Evolutionary conservation across 495 filamentous ascomycete genomes (phyloP).

Genomic region (Penicillium cosmopolitanum): DNA sequence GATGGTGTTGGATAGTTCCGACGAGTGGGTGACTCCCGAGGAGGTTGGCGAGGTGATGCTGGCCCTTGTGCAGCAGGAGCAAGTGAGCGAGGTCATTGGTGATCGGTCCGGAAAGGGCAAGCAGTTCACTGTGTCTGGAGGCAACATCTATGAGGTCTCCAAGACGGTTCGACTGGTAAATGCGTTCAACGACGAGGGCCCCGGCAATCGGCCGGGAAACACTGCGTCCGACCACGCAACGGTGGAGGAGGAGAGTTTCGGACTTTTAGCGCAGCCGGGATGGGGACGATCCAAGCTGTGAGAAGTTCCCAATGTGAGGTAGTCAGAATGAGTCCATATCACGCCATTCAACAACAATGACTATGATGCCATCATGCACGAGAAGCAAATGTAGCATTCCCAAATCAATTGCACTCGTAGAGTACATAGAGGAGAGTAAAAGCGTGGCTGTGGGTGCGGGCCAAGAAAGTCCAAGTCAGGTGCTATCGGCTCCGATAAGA

Average conservation of each 20-base stretch:
- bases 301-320: conserved; percentile 1
- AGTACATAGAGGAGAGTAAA: neutral
- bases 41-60: conserved; percentile 70
- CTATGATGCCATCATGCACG: conserved; percentile 12
- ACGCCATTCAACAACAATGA: conserved; percentile 13
- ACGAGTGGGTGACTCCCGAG: conserved; percentile 66
- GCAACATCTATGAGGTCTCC: conserved; percentile 63
- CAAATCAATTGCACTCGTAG: neutral
- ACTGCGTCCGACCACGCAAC: conserved; percentile 45
- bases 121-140: conserved; percentile 44
- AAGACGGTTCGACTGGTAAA: conserved; percentile 57
- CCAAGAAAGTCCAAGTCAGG: conserved; percentile 3
- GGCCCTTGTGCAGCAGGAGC: conserved; percentile 55
- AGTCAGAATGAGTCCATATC: conserved; percentile 14
- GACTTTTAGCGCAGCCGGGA: conserved; percentile 42
- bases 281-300: conserved; percentile 41
- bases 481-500: conserved; percentile 25
- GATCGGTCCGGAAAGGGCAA: conserved; percentile 37
- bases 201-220: conserved; percentile 48
- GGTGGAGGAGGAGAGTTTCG: conserved; percentile 50
- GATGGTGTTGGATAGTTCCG: conserved; percentile 51
- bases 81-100: conserved; percentile 47
- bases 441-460: neutral
- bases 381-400: neutral
- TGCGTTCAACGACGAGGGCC: conserved; percentile 62